Evolutionary conservation across 108 stramenopile genomes (phyloP).

Genomic region (Mediolabrus comicus): DNA sequence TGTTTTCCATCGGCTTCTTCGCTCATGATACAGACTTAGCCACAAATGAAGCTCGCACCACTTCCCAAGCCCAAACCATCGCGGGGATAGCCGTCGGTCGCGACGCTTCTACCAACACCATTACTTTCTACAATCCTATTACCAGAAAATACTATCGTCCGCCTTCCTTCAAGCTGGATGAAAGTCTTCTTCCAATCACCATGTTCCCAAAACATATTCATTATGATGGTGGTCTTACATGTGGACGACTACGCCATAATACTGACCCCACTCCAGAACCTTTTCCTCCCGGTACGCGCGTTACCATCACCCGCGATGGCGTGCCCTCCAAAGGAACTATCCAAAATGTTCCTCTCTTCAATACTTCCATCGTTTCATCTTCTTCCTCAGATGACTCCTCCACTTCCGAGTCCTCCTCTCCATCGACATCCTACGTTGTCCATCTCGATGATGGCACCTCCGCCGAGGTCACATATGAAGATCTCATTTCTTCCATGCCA

Average conservation of each 20-base stretch:
- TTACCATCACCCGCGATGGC: not conserved
- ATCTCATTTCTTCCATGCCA: not conserved
- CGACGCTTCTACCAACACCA: not conserved
- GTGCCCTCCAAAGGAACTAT: not conserved
- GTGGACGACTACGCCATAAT: not conserved
- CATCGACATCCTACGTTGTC: not conserved
- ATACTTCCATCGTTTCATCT: not conserved
- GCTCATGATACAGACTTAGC: not conserved
- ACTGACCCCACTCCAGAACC: conserved; percentile 10
- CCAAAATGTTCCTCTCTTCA: not conserved
- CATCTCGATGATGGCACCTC: not conserved
- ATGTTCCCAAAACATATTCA: not conserved
- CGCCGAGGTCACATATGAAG: not conserved
- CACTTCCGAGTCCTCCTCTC: not conserved
- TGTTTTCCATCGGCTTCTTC: conserved; percentile 25
- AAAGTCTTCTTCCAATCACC: not conserved
- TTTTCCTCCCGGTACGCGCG: conserved; percentile 10
- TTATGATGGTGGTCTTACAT: conserved; percentile 4
- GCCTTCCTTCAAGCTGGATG: conserved; percentile 11
- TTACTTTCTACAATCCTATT: conserved; percentile 11
- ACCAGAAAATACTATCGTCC: conserved; percentile 7
- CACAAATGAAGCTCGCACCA: not conserved
- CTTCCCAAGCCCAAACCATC: conserved; percentile 3
- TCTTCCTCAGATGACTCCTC: not conserved
- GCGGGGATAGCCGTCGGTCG: conserved; percentile 1